phyloP scores from a whole-genome alignment of 371 early-diverging fungal species.

The Batkoa obscura region DNA sequence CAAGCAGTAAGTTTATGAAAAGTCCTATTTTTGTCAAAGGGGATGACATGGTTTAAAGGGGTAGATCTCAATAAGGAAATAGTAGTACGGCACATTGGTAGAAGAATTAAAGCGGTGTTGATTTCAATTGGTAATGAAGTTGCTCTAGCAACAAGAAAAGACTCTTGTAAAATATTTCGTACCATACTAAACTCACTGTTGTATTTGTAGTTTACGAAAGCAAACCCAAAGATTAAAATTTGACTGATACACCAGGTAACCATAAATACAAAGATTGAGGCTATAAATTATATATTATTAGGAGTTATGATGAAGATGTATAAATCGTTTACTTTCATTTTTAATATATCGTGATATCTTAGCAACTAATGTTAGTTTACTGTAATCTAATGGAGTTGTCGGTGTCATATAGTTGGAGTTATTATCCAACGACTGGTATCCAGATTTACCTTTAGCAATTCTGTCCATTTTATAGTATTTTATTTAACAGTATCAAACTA shows the following conservation, averaged over 20 bases:
- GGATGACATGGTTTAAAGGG: conserved; percentile 51
- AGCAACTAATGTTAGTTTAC: neutral
- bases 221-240: conserved; percentile 4
- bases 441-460: neutral
- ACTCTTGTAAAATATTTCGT: neutral
- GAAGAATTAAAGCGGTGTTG: conserved; percentile 26
- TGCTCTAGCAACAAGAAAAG: conserved; percentile 1
- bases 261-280: conserved; percentile 4
- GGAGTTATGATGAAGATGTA: neutral
- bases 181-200: conserved; percentile 2
- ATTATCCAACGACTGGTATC: neutral
- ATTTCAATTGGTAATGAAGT: conserved; percentile 5
- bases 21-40: conserved; percentile 61
- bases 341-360: neutral
- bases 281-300: neutral
- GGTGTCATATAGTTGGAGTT: neutral
- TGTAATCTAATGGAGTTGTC: neutral
- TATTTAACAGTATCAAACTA: neutral
- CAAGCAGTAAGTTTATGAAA: conserved; percentile 69
- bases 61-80: conserved; percentile 53
- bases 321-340: neutral
- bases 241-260: neutral
- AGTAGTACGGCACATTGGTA: conserved; percentile 63
- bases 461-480: neutral
- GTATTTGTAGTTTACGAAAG: conserved; percentile 3